Evolutionary conservation across 2,329 filamentous ascomycete genomes (phyloP).

Genomic region (Botrytis elliptica): DNA sequence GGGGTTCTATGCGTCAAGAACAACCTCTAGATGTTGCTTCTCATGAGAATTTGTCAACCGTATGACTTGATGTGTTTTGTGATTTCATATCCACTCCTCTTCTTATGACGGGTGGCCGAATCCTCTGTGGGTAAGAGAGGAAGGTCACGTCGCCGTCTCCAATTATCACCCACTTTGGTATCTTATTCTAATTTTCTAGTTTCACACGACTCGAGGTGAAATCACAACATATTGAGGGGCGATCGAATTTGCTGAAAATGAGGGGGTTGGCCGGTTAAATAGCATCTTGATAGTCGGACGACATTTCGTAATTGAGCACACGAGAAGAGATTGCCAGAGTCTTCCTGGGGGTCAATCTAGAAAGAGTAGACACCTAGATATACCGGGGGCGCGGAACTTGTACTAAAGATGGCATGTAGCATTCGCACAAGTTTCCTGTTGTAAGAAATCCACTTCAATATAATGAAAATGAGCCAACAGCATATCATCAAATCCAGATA

Average conservation of each 20-base stretch:
- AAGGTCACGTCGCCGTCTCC: neutral
- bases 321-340: neutral
- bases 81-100: neutral
- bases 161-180: neutral
- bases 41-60: neutral
- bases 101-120: neutral
- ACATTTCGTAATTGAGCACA: neutral
- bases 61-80: neutral
- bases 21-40: neutral
- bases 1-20: neutral
- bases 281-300: neutral
- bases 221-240: neutral
- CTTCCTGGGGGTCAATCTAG: neutral
- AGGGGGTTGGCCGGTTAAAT: neutral
- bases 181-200: neutral
- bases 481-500: neutral
- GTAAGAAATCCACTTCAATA: neutral
- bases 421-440: neutral
- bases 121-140: neutral
- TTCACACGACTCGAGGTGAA: constrained; percentile 6
- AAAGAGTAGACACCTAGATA: neutral
- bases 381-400: neutral
- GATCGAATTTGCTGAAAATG: neutral
- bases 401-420: neutral
- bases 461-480: neutral